Evolutionary conservation across 2,329 filamentous ascomycete species (phyloP), one percentile per base, ranked within the genome.

Genomic region (Venturiaceae sp.): DNA sequence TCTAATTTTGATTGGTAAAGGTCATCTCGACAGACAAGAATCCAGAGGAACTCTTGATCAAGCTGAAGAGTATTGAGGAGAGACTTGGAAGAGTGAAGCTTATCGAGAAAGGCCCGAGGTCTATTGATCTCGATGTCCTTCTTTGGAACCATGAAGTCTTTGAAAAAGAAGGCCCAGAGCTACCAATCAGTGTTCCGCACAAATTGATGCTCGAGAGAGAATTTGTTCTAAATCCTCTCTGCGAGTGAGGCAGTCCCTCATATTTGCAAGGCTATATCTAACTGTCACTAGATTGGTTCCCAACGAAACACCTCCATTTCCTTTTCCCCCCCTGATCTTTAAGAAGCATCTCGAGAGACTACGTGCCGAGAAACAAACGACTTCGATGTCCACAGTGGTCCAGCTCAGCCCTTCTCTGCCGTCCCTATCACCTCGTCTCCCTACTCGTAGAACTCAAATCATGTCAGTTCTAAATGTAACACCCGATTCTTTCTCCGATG

Each of bases 391-490:
- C 69, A 72, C 19, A 63, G 76, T 16, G 63, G 67, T 1, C 72
- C 77, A 7, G 53, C 68, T 6, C 14, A 34, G 34, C 21, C 32
- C 34, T 14, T 34, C 32, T 33, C 21, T 37, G 11, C n/a, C 52
- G 23, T 30, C 52, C 7, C 19, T 53, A 23, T 34, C 52, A 8
- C 52, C 52, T 5, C 21, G 23, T 13, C 11, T 32, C 23, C 19
- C 52, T 6, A n/a, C 3, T 19, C 52, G 52, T n/a, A 47, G 14
- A 23, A 57, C 55, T 8, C 67, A 66, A 0, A 64, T 96, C 64
- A 99, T 99, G 94, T 89, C 88, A 58, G 95, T 99, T 63, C 78
- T 97, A 50, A 99, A 99, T 72, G 76, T 95, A 56, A 97, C 94
- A 0, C 92, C 92, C 0, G 92, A 99, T 74, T 97, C 92, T 9